phyloP scores from a whole-genome alignment of 2,329 filamentous ascomycete genomes.

The Whalleya microplaca region DNA sequence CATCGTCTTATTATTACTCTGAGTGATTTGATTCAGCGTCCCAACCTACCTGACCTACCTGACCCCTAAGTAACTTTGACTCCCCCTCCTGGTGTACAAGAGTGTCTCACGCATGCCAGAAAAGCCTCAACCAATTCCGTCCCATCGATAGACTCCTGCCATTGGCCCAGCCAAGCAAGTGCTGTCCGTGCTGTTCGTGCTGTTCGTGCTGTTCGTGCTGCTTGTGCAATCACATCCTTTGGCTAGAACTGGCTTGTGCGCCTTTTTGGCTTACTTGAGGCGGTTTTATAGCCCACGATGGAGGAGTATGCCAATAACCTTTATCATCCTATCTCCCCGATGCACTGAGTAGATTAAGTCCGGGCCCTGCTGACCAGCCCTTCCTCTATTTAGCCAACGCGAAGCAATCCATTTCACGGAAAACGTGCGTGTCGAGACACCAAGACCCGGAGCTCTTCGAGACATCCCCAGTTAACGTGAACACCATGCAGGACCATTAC shows the following conservation, averaged over 20 bases:
- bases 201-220: too few relatives aligned
- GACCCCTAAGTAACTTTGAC: not conserved
- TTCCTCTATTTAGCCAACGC: slow-evolving; percentile 34
- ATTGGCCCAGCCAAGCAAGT: slow-evolving; percentile 17
- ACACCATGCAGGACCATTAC: slow-evolving; percentile 55
- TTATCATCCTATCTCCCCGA: slow-evolving; percentile 1
- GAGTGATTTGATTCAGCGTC: not conserved
- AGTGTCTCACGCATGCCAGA: not conserved
- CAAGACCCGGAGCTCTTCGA: slow-evolving; percentile 3
- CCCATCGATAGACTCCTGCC: not conserved
- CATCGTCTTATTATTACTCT: not conserved
- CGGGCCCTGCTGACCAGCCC: slow-evolving; percentile 11
- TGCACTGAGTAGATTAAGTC: slow-evolving; percentile 6
- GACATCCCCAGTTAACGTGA: slow-evolving; percentile 27
- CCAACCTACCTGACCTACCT: not conserved
- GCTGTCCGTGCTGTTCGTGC: too few relatives aligned
- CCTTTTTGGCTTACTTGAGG: slow-evolving; percentile 14
- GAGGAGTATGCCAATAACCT: not conserved
- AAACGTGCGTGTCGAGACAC: slow-evolving; percentile 31
- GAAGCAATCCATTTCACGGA: slow-evolving; percentile 39
- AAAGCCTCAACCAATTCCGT: not conserved
- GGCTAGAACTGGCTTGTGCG: slow-evolving; percentile 13
- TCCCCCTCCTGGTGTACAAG: not conserved
- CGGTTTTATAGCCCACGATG: slow-evolving; percentile 9
- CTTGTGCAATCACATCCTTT: slow-evolving; percentile 16